Conservation (phyloP, 495 filamentous ascomycete species). For the Jackrogersella minutella region DNA sequence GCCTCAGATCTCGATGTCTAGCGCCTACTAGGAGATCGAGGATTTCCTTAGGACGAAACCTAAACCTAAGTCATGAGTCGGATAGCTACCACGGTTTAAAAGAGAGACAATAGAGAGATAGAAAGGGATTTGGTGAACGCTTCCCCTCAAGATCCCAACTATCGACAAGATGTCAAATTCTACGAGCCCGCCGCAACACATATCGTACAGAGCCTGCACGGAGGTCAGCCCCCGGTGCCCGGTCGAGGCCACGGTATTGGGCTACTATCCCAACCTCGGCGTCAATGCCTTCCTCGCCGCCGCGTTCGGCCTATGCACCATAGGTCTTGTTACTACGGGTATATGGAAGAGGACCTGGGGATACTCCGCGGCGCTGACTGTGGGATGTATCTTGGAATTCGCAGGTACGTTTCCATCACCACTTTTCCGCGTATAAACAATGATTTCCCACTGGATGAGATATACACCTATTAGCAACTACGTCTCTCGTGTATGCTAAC, state of each 20-base stretch:
- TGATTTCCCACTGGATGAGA: no score
- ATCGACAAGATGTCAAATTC: slow-evolving; percentile 32
- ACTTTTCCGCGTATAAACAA: no score
- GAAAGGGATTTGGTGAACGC: no score
- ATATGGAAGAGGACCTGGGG: slow-evolving; percentile 69
- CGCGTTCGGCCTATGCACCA: slow-evolving; percentile 59
- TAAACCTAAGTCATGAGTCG: background rate
- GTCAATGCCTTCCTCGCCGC: slow-evolving; percentile 69
- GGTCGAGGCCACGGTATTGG: slow-evolving; percentile 68
- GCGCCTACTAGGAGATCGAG: slow-evolving; percentile 15
- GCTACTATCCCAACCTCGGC: slow-evolving; percentile 70
- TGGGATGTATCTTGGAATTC: slow-evolving; percentile 55
- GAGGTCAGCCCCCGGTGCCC: slow-evolving; percentile 62
- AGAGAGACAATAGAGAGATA: slow-evolving; percentile 1
- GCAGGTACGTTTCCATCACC: slow-evolving; percentile 43
- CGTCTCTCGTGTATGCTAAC: no score
- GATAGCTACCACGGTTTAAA: background rate
- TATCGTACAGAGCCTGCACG: slow-evolving; percentile 55
- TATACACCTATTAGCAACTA: background rate
- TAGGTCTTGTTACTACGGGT: slow-evolving; percentile 59
- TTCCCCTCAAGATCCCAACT: no score
- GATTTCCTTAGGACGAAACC: background rate
- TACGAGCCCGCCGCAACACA: slow-evolving; percentile 17
- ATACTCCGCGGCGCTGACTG: slow-evolving; percentile 60
- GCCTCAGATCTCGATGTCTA: background rate